Conservation (phyloP, 179 eudicot genomes). For the Beta macrorhiza region DNA sequence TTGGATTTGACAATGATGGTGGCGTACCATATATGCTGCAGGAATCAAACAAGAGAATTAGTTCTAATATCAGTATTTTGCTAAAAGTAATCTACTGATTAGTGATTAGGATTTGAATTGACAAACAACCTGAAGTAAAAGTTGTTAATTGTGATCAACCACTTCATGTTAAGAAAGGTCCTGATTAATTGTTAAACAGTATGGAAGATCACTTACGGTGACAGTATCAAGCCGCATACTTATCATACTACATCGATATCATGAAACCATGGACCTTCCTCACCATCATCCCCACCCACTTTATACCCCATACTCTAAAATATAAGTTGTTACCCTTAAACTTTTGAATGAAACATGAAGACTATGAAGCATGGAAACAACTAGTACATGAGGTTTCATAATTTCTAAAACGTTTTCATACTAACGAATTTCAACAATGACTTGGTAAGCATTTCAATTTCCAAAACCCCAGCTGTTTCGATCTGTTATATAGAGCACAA, state of each 20-base stretch:
- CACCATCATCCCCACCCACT: no score
- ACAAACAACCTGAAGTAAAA: background rate
- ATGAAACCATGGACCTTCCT: background rate
- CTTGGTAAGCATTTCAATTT: background rate
- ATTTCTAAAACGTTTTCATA: no score
- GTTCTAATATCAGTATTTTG: background rate
- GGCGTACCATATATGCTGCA: slow-evolving; percentile 40
- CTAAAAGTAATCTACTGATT: background rate
- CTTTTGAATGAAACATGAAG: no score
- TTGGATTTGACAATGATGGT: slow-evolving; percentile 45
- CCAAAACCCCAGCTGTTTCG: background rate
- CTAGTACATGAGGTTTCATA: no score
- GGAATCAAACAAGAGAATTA: background rate
- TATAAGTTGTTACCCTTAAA: no score
- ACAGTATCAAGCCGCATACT: no score
- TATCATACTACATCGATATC: no score
- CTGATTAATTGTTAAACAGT: background rate
- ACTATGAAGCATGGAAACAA: no score
- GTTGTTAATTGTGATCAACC: background rate
- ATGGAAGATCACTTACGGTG: background rate
- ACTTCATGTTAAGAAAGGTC: background rate
- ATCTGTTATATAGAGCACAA: no score
- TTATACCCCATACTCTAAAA: no score
- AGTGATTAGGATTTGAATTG: background rate
- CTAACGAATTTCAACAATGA: no score